Evolutionary conservation across 495 filamentous ascomycete genomes (phyloP), one percentile per base, ranked within the genome.

Genomic region (Podospora sp.): DNA sequence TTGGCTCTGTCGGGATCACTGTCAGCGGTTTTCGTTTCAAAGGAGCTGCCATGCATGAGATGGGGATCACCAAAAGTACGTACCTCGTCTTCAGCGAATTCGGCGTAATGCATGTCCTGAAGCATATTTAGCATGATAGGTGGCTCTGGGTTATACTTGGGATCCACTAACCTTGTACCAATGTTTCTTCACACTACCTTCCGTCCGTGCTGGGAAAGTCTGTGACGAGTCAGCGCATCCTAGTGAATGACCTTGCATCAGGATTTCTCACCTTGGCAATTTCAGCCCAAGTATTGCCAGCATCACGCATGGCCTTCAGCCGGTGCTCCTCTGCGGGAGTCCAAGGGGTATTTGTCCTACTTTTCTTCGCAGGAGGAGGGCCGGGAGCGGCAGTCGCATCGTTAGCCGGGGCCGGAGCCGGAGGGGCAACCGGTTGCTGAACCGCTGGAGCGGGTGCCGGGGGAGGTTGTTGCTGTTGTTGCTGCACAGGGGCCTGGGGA

Each of bases 171-270:
- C 93, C 86, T 99, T 99, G 77, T 99, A 99, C 95, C 95, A 99
- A 78, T 99, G 95, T 81, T 99, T 99, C 85, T 99, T 99, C 12
- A 99, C 95, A 73, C 93, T 97, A 20, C 95, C 95, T 78, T 99
- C 95, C 24, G 95, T 99, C 69, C 95, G 85, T 20, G 86, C 88
- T 18, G 95, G 95, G 78, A 99, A 99, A 11, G 90, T 93, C 92
- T 96, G 40, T 9, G 50, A 6, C 26, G 49, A 59, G 70, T 80
- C 62, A 81, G 79, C 66, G 1, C 20, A 22, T 6, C 9, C 21
- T 69, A 25, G 0, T n/a, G 26, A 36, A 60, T 27, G 57, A n/a
- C 22, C 29, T 62, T 52, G 60, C 6, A 55, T 57, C 8, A 21
- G 11, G 35, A 65, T 33, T 63, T 66, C 70, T 46, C 35, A 94